These are phyloP conservation scores for Curvularia sp. DNA, from an alignment of 2,329 filamentous ascomycete genomes.

Conservation along the genomic window DNA sequence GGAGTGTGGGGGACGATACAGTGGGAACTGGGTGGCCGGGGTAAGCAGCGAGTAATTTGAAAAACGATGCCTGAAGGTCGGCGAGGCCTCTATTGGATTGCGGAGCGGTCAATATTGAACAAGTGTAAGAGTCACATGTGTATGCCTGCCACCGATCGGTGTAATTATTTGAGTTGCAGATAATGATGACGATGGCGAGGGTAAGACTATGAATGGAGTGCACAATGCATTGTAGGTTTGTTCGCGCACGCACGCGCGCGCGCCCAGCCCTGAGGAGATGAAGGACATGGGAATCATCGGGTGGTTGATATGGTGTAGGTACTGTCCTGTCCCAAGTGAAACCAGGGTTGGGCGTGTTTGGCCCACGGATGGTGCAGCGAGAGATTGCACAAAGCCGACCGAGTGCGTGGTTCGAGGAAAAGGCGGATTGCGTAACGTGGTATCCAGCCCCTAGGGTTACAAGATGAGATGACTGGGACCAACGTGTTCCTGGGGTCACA, in stretches of 20 bases:
- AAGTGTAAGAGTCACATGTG: constrained; percentile 7
- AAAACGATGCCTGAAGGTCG: constrained; percentile 16
- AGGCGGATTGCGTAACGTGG: constrained; percentile 10
- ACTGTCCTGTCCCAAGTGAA: constrained; percentile 2
- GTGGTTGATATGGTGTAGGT: neutral
- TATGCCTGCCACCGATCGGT: constrained; percentile 2
- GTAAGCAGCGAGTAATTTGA: constrained; percentile 7
- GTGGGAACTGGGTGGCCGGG: neutral
- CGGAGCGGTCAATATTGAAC: constrained; percentile 9
- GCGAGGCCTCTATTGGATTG: constrained; percentile 10
- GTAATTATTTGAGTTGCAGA: neutral
- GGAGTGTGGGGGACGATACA: constrained; percentile 2
- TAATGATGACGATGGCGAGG: neutral
- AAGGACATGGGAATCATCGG: neutral
- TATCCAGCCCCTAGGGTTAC: constrained; percentile 9
- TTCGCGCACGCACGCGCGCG: neutral
- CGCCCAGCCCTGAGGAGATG: neutral
- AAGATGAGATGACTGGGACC: constrained; percentile 8
- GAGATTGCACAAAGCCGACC: constrained; percentile 7
- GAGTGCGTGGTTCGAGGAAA: constrained; percentile 4
- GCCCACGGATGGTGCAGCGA: constrained; percentile 13
- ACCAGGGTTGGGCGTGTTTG: constrained; percentile 8
- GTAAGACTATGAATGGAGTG: neutral
- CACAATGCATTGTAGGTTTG: constrained; percentile 1
- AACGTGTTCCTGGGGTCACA: constrained; percentile 10